Evolutionary conservation across 768 basidiomycete species (phyloP), one percentile per base, ranked within the genome.

Genomic region (Boletus rubescentipes): DNA sequence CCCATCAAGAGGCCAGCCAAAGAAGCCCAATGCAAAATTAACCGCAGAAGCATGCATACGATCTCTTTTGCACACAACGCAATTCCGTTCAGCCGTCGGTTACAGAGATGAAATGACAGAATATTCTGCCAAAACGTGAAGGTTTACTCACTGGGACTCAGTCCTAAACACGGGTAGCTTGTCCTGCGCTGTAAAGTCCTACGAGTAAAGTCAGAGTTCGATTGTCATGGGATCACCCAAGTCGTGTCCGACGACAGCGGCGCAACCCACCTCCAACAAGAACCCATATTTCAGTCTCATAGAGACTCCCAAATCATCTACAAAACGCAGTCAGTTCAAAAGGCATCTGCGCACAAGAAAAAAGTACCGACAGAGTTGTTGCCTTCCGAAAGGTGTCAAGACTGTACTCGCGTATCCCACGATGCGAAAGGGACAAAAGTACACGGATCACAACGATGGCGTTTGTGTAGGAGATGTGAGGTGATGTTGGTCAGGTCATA

Each of bases 381-480:
- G 84, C 44, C 93, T 76, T 43, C 93, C 93, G 57, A 95, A 95
- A 0, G 93, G 91, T n/a, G 93, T 93, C 54, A 95, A 73, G 31
- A 91, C 86, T 89, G 39, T n/a, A n/a, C 4, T 35, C 31, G 9
- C 7, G 1, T 32, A 23, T 29, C 4, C 16, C 18, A 34, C 2
- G 9, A 8, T n/a, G 20, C 18, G 9, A 26, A 18, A 26, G 18
- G 18, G 21, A 23, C 29, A 29, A 2, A 52, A 20, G n/a, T 4
- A 12, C n/a, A 42, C n/a, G 29, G n/a, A 47, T 6, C 18, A 34
- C 9, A 39, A 20, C 12, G 39, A 23, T 26, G n/a, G 18, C 11
- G 23, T 34, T 32, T 11, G 30, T 1, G 26, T 6, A 3, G 26
- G 26, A 21, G 8, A 16, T 11, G 21, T 3, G n/a, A 20, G 0